Percentiles rank a stretch among this genome's conserved stretches.
Evolutionary conservation across 176 grass and related monocot species (phyloP).

Genomic region (Cocos nucifera): DNA sequence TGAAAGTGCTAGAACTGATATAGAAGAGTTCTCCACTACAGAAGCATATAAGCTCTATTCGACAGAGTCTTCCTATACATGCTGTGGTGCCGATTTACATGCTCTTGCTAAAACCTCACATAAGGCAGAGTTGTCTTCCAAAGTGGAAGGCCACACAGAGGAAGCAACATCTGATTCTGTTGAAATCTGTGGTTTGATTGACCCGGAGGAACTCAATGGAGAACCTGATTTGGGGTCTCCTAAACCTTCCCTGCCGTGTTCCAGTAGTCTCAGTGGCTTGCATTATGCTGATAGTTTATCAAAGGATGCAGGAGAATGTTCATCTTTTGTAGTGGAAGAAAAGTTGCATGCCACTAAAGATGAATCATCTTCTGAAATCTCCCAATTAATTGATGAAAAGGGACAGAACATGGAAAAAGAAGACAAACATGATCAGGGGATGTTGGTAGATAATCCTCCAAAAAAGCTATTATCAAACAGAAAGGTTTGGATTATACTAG

Average conservation of each 20-base stretch:
- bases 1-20: background rate
- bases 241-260: background rate
- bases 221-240: background rate
- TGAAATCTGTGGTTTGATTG: background rate
- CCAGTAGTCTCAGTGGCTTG: background rate
- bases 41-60: background rate
- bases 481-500: constrained; percentile 25
- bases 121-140: background rate
- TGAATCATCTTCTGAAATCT: constrained; percentile 5
- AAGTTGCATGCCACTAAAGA: constrained; percentile 8
- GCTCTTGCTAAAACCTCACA: background rate
- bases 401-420: constrained; percentile 3
- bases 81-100: background rate
- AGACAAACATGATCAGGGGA: constrained; percentile 11
- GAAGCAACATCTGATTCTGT: background rate
- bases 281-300: constrained; percentile 6
- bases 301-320: background rate
- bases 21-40: background rate
- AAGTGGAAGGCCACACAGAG: background rate
- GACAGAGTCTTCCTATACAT: background rate
- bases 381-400: constrained; percentile 14
- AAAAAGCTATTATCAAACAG: constrained; percentile 39
- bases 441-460: constrained; percentile 25
- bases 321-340: constrained; percentile 12
- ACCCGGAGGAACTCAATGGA: background rate